Evolutionary conservation across 345 rosid genomes (phyloP).

Genomic region (Ceriops tagal): DNA sequence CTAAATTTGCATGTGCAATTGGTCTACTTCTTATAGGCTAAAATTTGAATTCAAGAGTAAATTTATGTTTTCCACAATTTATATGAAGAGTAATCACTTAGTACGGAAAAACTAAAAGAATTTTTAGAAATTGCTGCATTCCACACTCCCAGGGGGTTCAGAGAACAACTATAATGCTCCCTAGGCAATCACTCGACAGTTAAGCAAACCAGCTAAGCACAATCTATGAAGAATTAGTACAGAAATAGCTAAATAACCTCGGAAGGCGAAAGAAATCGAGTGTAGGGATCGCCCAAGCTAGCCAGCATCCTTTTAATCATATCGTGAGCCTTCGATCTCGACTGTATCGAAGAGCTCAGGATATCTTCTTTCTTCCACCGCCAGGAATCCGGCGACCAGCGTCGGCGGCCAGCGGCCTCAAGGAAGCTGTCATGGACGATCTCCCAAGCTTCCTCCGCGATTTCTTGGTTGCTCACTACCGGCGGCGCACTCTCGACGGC

Average conservation of each 20-base stretch:
- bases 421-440: slow-evolving; percentile 73
- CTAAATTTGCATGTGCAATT: too few relatives aligned
- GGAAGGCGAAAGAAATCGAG: slow-evolving; percentile 77
- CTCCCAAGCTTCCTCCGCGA: slow-evolving; percentile 95
- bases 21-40: too few relatives aligned
- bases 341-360: slow-evolving; percentile 47
- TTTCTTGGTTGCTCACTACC: slow-evolving; percentile 49
- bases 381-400: slow-evolving; percentile 75
- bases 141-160: too few relatives aligned
- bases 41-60: too few relatives aligned
- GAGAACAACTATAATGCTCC: too few relatives aligned
- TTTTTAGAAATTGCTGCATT: too few relatives aligned
- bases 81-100: too few relatives aligned
- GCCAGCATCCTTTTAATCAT: slow-evolving; percentile 73
- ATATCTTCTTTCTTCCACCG: slow-evolving; percentile 71
- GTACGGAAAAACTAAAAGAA: too few relatives aligned
- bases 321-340: slow-evolving; percentile 78
- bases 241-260: slow-evolving; percentile 46
- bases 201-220: not conserved
- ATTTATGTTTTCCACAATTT: too few relatives aligned
- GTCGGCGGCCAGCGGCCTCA: slow-evolving; percentile 42
- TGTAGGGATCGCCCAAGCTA: slow-evolving; percentile 84
- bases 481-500: slow-evolving; percentile 24
- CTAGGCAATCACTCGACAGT: not conserved
- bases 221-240: not conserved